A percentile compares a stretch with the other conserved stretches of the same genome.
These are phyloP conservation scores for Lyophyllum atratum DNA, from an alignment of 768 basidiomycete genomes.

Conservation along the genomic window DNA sequence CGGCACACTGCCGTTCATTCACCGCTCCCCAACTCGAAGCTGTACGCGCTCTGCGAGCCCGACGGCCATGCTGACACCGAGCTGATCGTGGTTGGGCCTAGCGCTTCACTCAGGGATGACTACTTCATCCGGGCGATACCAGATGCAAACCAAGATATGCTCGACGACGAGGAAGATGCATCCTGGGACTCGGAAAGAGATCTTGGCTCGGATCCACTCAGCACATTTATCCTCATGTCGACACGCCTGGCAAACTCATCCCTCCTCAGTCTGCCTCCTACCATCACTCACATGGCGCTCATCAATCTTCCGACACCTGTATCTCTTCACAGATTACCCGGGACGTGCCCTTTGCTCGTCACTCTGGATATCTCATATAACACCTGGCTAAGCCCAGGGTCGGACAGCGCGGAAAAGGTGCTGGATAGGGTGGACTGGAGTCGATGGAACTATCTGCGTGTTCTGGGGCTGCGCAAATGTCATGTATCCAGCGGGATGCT, in stretches of 20 bases:
- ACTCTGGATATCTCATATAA: slow-evolving; percentile 74
- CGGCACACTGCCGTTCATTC: slow-evolving; percentile 58
- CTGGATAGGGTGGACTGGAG: slow-evolving; percentile 60
- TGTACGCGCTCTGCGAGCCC: slow-evolving; percentile 51
- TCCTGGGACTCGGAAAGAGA: slow-evolving; percentile 52
- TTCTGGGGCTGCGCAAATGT: slow-evolving; percentile 61
- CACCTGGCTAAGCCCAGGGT: slow-evolving; percentile 35
- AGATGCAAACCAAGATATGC: background rate
- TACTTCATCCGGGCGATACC: slow-evolving; percentile 34
- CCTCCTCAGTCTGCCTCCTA: slow-evolving; percentile 58
- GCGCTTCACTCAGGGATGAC: slow-evolving; percentile 43
- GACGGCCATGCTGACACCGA: slow-evolving; percentile 64
- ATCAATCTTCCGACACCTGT: slow-evolving; percentile 50
- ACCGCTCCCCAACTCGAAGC: slow-evolving; percentile 52
- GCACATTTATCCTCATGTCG: slow-evolving; percentile 53
- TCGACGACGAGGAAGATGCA: slow-evolving; percentile 2
- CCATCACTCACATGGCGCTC: slow-evolving; percentile 63
- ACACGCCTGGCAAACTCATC: slow-evolving; percentile 44
- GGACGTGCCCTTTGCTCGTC: slow-evolving; percentile 59
- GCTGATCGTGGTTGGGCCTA: slow-evolving; percentile 62
- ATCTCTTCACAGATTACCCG: slow-evolving; percentile 58
- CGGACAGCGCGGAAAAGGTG: slow-evolving; percentile 31
- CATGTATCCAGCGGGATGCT: slow-evolving; percentile 42
- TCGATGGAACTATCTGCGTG: slow-evolving; percentile 51
- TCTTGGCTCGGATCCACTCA: slow-evolving; percentile 33